A percentile compares a stretch with the other conserved stretches of the same genome.
Evolutionary conservation across 2,329 filamentous ascomycete species (phyloP).

Genomic region (Clonostachys sp.): DNA sequence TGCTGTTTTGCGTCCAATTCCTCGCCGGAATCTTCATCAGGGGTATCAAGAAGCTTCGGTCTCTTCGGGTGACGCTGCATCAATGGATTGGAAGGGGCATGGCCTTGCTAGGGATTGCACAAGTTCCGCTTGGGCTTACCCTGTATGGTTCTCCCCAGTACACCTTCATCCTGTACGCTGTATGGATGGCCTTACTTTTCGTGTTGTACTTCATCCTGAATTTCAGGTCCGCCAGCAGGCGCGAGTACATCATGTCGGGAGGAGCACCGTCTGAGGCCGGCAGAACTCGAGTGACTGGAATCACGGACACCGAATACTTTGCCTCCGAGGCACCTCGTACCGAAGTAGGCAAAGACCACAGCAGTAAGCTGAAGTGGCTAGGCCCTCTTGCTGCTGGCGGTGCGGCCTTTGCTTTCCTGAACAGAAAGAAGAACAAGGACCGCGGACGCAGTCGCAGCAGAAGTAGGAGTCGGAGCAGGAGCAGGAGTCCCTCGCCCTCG

Average conservation of each 20-base stretch:
- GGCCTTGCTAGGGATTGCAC: slow-evolving; percentile 76
- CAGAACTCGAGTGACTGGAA: slow-evolving; percentile 24
- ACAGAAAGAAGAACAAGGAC: slow-evolving; percentile 34
- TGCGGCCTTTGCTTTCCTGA: slow-evolving; percentile 39
- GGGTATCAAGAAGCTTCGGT: slow-evolving; percentile 42
- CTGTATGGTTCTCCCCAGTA: slow-evolving; percentile 86
- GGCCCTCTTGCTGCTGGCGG: slow-evolving; percentile 48
- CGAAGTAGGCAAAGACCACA: slow-evolving; percentile 14
- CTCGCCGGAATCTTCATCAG: slow-evolving; percentile 63
- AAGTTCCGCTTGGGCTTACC: slow-evolving; percentile 84
- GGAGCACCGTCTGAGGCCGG: slow-evolving; percentile 51
- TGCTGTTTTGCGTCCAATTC: slow-evolving; percentile 66
- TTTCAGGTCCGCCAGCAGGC: slow-evolving; percentile 57
- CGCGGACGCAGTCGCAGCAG: slow-evolving; percentile 31
- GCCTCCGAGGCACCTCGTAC: slow-evolving; percentile 20
- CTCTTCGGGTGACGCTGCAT: slow-evolving; percentile 63
- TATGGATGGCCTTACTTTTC: slow-evolving; percentile 72
- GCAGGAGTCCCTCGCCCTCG: slow-evolving; percentile 32
- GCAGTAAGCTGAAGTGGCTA: slow-evolving; percentile 36
- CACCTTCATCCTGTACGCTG: slow-evolving; percentile 79
- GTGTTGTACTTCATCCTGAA: slow-evolving; percentile 76
- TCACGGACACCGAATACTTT: slow-evolving; percentile 30
- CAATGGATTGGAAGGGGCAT: slow-evolving; percentile 81
- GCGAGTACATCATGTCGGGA: slow-evolving; percentile 51
- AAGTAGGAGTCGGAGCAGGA: slow-evolving; percentile 32